These are phyloP conservation scores for Xylaria flabelliformis DNA, from an alignment of 495 filamentous ascomycete genomes.

Conservation along the genomic window DNA sequence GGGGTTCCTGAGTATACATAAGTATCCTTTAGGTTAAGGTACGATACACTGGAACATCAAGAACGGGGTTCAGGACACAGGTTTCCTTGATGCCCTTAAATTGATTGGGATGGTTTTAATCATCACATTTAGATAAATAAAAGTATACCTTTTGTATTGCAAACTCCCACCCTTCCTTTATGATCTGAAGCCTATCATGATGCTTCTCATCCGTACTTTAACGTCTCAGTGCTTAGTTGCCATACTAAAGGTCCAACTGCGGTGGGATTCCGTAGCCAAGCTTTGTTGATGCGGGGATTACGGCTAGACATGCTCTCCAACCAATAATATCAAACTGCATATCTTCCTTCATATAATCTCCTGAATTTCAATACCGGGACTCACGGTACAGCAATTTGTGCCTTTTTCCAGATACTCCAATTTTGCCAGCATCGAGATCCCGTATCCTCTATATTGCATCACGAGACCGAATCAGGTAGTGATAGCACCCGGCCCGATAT, in stretches of 20 bases:
- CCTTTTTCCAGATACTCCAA: slow-evolving; percentile 39
- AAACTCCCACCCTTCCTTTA: background rate
- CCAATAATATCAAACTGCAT: slow-evolving; percentile 11
- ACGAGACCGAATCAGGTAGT: slow-evolving; percentile 23
- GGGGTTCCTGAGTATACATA: slow-evolving; percentile 25
- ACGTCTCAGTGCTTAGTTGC: background rate
- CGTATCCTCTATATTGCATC: slow-evolving; percentile 32
- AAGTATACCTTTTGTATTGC: background rate
- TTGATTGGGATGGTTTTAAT: background rate
- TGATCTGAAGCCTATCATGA: background rate
- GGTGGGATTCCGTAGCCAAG: slow-evolving; percentile 17
- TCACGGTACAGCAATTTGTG: slow-evolving; percentile 16
- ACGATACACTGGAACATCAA: background rate
- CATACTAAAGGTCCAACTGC: background rate
- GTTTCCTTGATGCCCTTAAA: background rate
- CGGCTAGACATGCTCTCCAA: background rate
- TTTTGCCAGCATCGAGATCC: slow-evolving; percentile 36
- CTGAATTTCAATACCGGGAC: slow-evolving; percentile 6
- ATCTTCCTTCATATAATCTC: slow-evolving; percentile 17
- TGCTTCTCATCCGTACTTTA: background rate
- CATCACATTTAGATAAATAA: background rate
- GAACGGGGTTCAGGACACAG: background rate
- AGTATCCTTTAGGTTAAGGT: background rate
- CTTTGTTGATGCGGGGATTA: slow-evolving; percentile 17
- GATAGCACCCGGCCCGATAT: slow-evolving; percentile 11